A percentile compares a stretch with the other conserved stretches of the same genome.
Evolutionary conservation across 2,329 filamentous ascomycete species (phyloP).

Genomic region (Bipolaris bicolor): DNA sequence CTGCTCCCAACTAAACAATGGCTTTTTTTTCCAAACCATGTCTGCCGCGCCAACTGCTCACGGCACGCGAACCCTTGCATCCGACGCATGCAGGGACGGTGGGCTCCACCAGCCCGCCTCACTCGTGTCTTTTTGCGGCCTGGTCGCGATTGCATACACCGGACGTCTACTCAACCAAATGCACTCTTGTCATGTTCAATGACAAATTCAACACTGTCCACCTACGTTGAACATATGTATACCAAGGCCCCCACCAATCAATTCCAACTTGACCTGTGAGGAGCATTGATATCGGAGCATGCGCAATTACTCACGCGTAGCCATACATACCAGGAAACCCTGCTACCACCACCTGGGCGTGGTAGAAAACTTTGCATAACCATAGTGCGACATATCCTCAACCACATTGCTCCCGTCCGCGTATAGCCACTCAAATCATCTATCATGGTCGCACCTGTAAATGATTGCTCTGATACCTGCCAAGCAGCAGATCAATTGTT

Average conservation of each 20-base stretch:
- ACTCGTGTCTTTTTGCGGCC: conserved; percentile 21
- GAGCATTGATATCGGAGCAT: conserved; percentile 22
- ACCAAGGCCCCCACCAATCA: conserved; percentile 15
- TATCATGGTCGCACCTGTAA: conserved; percentile 7
- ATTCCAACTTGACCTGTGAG: conserved; percentile 26
- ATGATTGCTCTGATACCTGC: conserved; percentile 7
- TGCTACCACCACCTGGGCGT: conserved; percentile 8
- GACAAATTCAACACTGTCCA: conserved; percentile 22
- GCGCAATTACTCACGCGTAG: conserved; percentile 22
- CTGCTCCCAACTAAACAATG: conserved; percentile 21
- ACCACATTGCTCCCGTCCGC: conserved; percentile 14
- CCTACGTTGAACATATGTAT: conserved; percentile 17
- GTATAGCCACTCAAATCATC: conserved; percentile 13
- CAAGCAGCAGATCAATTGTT: conserved; percentile 21
- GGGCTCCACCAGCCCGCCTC: conserved; percentile 13
- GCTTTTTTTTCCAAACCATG: conserved; percentile 23
- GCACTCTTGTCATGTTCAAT: conserved; percentile 26
- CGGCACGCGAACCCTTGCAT: conserved; percentile 4
- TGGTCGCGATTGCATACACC: conserved; percentile 11
- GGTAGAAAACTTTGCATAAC: conserved; percentile 16
- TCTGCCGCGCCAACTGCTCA: conserved; percentile 14
- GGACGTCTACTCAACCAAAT: conserved; percentile 14
- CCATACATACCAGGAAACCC: conserved; percentile 5
- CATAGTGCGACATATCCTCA: conserved; percentile 3
- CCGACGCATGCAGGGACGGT: conserved; percentile 9